Base-by-base conservation (phyloP, 257 asterid genomes). In the Leonotis leonurus region DNA sequence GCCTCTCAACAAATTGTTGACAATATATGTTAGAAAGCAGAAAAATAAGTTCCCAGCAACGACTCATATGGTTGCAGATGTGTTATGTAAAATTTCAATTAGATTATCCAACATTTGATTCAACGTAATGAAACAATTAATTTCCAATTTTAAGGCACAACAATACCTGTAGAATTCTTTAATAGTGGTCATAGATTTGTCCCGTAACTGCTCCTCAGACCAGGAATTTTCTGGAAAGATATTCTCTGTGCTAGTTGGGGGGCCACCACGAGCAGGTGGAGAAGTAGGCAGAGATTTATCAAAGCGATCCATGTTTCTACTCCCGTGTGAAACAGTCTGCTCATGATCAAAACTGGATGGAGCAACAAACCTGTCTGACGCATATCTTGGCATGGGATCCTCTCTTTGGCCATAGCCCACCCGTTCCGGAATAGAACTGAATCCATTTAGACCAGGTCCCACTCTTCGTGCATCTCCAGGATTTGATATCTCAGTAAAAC, bases 121-220 rank as follows among this genome's bases (percentile, higher is more conserved):
- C 20, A 33, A 55, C n/a, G n/a, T n/a, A n/a, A n/a, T n/a, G n/a
- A n/a, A n/a, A n/a, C n/a, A n/a, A n/a, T n/a, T n/a, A n/a, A n/a
- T n/a, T n/a, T n/a, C n/a, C 11, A 32, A 11, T 33, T n/a, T n/a
- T n/a, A n/a, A n/a, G 22, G 56, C 52, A 25, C 45, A 62, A 65
- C 6, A 33, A 63, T 81, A 93, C 99, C 97, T 85, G 89, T 93
- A 93, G 60, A 80, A 93, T 81, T 93, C 97, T 75, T 79, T 83
- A 27, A 93, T 89, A n/a, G 97, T 61, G 66, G 90, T 63, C 77
- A 85, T 22, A 59, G 94, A 89, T 83, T 77, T 85, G 41, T 80
- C 83, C 29, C 70, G 76, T 70, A 89, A 58, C 13, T 62, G 83
- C 53, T 93, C 93, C 76, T 83, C 99, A 0, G 89, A 48, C 80